phyloP scores from a whole-genome alignment of 2,329 filamentous ascomycete genomes.

The Ciborinia camelliae region DNA sequence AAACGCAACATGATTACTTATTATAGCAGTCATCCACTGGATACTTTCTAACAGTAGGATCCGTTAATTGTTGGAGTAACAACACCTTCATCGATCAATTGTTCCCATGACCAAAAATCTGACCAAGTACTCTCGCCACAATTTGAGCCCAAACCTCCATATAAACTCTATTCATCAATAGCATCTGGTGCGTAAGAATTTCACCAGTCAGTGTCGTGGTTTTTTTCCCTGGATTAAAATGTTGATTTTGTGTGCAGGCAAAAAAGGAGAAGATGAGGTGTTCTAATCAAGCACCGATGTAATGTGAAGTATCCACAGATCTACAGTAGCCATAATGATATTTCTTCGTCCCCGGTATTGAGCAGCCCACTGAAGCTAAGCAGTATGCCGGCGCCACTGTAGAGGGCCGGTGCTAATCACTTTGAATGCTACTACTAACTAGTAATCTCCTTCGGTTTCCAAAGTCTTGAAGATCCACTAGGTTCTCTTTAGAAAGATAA shows the following conservation, averaged over 20 bases:
- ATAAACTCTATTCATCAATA: slow-evolving; percentile 40
- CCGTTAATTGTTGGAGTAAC: slow-evolving; percentile 1
- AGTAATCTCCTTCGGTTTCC: too few species aligned
- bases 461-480: too few species aligned
- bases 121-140: slow-evolving; percentile 25
- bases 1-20: background rate
- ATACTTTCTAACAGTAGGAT: background rate
- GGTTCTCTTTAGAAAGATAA: background rate
- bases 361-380: too few species aligned
- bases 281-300: slow-evolving; percentile 2
- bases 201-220: background rate
- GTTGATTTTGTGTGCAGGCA: background rate
- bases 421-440: too few species aligned
- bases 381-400: too few species aligned
- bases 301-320: too few species aligned
- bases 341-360: too few species aligned
- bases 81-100: background rate
- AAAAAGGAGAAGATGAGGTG: background rate
- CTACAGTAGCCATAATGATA: too few species aligned
- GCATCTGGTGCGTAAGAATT: background rate
- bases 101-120: slow-evolving; percentile 1
- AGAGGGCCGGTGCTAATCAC: too few species aligned
- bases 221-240: background rate
- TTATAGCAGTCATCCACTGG: background rate
- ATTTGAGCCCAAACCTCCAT: slow-evolving; percentile 33